Evolutionary conservation across 352 stramenopile species (phyloP), one percentile per base, ranked within the genome.

Genomic region (Aphanomyces euteiches): DNA sequence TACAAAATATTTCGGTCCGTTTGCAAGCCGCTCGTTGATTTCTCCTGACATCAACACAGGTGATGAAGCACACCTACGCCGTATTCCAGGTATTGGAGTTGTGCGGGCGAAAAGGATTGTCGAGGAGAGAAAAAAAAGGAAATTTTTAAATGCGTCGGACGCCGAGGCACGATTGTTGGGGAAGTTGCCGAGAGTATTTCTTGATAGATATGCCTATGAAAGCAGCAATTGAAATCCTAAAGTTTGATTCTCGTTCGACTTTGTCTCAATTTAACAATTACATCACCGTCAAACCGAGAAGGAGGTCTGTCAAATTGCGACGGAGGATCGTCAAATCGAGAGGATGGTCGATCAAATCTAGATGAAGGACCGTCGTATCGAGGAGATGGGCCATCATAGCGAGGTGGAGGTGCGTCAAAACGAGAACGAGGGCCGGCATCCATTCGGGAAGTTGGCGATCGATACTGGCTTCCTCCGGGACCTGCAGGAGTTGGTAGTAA

Each of bases 81-180:
- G 43, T 3, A 50, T 50, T 50, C 43, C 43, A 50, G 43, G 43
- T 50, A 50, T 50, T 50, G 43, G 43, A 50, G 43, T 50, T 50
- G 43, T 50, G 43, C 43, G 43, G 43, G 43, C 43, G 43, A 50
- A 50, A 50, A 50, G 1, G 43, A 50, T 50, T 50, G 43, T 50
- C 43, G 43, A 50, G 1, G 43, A 50, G 43, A 50, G 43, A 50
- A 2, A 12, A n/a, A 50, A 50, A n/a, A 2, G 43, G 43, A 50
- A 50, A n/a, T 50, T n/a, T 50, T 50, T 2, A 50, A 2, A 12
- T 50, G 10, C 2, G 43, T 50, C 43, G 43, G 43, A 50, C 10
- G 43, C 43, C 43, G 0, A 50, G 0, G 43, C 10, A 50, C 43
- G 43, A 50, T 50, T 50, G 43, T 50, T n/a, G 43, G 17, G 17